Evolutionary conservation across 805 yeast genomes (phyloP), one percentile per base, ranked within the genome.

Genomic region (Barnettozyma botsteinii): DNA sequence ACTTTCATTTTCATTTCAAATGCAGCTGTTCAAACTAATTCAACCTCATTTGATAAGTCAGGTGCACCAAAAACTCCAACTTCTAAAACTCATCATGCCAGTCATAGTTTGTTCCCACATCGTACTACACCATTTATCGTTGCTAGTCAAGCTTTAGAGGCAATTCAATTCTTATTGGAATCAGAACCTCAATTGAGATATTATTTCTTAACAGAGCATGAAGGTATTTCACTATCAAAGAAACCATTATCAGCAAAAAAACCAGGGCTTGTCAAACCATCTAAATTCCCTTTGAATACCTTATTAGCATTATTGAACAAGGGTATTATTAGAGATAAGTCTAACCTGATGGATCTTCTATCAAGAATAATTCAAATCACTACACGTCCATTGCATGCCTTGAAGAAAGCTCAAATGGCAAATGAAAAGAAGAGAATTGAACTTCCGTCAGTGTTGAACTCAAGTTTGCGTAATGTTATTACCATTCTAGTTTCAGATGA

Each of bases 181-280:
- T 67, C 76, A 25, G 84, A 80, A 47, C 67, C 72, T 9, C 84
- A 79, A 44, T 66, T 85, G 56, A 72, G 93, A 46, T 77, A 78
- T 52, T 87, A 79, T 53, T 81, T 89, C 59, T 64, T 89, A 43
- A 77, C 83, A 6, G 95, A 86, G 48, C 95, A 86, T 55, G 88
- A 81, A 21, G 62, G 55, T 25, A 50, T 73, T 10, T 32, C 53
- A 10, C 55, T 70, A 35, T 46, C 60, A 22, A 66, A 64, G 42
- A 67, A 65, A 37, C 40, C 64, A 13, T 39, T 54, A 7, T 46
- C 55, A 8, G 48, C 57, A 21, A 67, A 66, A 51, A 70, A 57
- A 45, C 63, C 56, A 39, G 54, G 46, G 13, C 47, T 47, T 35
- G 56, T 58, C 19, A 71, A 66, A 36, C 67, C 69, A 24, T 65